These are phyloP conservation scores for Trichocomaceae sp. DNA, from an alignment of 2,329 filamentous ascomycete genomes.

Conservation along the genomic window DNA sequence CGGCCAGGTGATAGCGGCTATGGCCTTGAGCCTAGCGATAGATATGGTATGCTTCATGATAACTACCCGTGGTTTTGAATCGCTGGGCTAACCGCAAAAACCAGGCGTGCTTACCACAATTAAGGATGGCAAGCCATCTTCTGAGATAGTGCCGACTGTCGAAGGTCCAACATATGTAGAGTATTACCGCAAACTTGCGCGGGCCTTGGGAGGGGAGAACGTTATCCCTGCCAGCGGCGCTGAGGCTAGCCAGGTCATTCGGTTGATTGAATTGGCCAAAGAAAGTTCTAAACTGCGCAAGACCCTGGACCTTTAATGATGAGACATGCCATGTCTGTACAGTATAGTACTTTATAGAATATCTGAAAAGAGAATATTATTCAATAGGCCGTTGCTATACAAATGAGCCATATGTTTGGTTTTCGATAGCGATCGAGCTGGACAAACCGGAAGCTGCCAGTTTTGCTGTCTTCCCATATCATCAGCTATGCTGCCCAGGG, in stretches of 20 bases:
- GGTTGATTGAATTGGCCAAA: constrained; percentile 50
- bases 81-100: constrained; percentile 6
- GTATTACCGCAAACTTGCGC: constrained; percentile 55
- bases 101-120: constrained; percentile 49
- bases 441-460: too few relatives aligned
- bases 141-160: constrained; percentile 47
- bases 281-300: constrained; percentile 48
- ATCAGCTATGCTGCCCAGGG: constrained; percentile 64
- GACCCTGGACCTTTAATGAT: constrained; percentile 35
- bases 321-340: neutral
- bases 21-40: constrained; percentile 55
- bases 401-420: too few relatives aligned
- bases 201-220: constrained; percentile 48
- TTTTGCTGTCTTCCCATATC: too few relatives aligned
- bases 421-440: too few relatives aligned
- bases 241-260: constrained; percentile 49
- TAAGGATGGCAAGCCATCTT: constrained; percentile 46
- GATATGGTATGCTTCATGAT: constrained; percentile 43
- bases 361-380: too few relatives aligned
- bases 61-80: neutral
- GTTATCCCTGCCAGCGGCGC: constrained; percentile 49
- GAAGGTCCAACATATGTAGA: constrained; percentile 61
- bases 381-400: too few relatives aligned
- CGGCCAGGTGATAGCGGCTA: constrained; percentile 57
- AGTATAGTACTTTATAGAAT: too few relatives aligned